Evolutionary conservation across 148 eudicot species (phyloP), one percentile per base, ranked within the genome.

Genomic region (Vaccinium macrocarpon): DNA sequence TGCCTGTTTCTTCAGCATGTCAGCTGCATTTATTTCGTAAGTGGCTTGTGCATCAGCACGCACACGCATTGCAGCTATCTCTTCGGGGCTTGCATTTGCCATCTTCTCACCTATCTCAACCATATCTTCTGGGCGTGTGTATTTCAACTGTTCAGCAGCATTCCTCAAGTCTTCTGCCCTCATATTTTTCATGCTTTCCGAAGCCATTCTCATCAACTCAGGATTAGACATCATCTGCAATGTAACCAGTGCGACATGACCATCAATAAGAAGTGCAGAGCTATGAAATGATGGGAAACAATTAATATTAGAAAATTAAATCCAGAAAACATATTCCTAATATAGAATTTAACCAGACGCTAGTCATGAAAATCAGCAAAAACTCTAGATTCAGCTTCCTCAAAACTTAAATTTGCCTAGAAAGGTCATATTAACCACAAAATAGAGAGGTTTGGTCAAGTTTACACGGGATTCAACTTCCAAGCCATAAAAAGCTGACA

Each of bases 141-240:
- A 85, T 92, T 97, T 95, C 91, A 97, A 89, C 89, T 95, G 96
- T 89, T 95, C 96, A 16, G 98, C 97, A 85, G 99, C 99, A 87
- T 88, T 78, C 91, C 85, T 95, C 57, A 97, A 80, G 84, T 97
- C 99, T 86, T 95, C 98, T 16, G 98, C 91, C 88, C 89, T 95
- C 93, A 95, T 86, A 81, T 88, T 92, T 87, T 92, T 90, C 97
- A 95, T 93, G 88, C 97, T 85, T 85, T 97, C 99, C 38, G 99
- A 85, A n/a, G 98, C 98, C 99, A 97, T 95, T 86, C 89, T 93
- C 82, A 97, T 86, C 87, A 97, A 88, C 0, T 97, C 99, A 12
- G 99, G 99, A 90, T 95, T 95, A 27, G 99, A 95, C 98, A 97
- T 93, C 99, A 97, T 93, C 99, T 97, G 94, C 87, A 89, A 77